These are phyloP conservation scores for Diaporthe ilicicola DNA, from an alignment of 2,329 filamentous ascomycete species.

Conservation along the genomic window DNA sequence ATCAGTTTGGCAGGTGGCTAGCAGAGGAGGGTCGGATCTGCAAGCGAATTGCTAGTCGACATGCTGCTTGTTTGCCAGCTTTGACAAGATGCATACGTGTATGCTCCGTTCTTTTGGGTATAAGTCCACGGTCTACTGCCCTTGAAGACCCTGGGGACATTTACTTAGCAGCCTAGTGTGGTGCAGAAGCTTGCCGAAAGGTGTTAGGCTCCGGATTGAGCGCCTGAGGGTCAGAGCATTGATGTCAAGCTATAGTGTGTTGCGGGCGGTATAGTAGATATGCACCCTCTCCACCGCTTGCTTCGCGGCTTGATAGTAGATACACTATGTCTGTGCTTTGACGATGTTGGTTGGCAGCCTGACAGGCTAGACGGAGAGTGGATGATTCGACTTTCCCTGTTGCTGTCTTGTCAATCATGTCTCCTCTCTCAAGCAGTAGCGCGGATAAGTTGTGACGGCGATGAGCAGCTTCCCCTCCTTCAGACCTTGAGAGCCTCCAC, in stretches of 20 bases:
- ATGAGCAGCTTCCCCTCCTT: slow-evolving; percentile 9
- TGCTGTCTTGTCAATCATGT: neutral
- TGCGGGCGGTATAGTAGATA: neutral
- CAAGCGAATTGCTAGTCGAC: neutral
- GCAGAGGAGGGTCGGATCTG: slow-evolving; percentile 4
- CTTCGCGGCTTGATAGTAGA: neutral
- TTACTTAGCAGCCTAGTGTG: neutral
- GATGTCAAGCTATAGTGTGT: neutral
- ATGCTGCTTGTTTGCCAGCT: neutral
- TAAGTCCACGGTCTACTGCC: neutral
- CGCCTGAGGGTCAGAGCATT: slow-evolving; percentile 3
- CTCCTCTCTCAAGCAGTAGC: neutral
- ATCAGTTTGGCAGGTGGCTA: slow-evolving; percentile 2
- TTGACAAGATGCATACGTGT: neutral
- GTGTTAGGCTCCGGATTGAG: neutral
- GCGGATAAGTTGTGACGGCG: neutral
- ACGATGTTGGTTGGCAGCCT: neutral
- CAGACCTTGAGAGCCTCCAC: neutral
- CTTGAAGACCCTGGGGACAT: neutral
- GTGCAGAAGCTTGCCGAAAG: no score
- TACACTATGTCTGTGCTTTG: neutral
- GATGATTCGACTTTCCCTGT: neutral
- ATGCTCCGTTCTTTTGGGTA: neutral
- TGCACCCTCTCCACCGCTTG: neutral
- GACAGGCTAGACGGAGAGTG: neutral